phyloP scores from a whole-genome alignment of 179 eudicot species.

The Actinidia arguta region DNA sequence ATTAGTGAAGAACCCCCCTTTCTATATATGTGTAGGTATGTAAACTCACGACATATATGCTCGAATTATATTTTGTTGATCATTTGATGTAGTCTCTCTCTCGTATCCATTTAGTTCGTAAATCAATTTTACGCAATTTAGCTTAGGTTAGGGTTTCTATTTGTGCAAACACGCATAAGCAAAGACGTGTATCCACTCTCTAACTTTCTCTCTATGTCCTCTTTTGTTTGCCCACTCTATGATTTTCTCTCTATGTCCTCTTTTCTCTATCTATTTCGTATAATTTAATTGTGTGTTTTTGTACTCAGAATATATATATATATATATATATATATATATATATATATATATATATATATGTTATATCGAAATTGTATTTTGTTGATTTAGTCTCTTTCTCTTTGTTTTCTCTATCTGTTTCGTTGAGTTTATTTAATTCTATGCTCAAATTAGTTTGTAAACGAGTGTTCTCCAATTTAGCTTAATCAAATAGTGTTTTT shows the following conservation, averaged over 20 bases:
- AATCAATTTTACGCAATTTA: neutral
- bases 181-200: neutral
- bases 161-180: neutral
- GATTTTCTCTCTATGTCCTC: neutral
- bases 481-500: too few relatives aligned
- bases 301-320: too few relatives aligned
- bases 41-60: too few relatives aligned
- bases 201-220: too few relatives aligned
- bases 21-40: neutral
- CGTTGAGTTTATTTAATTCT: neutral
- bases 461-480: neutral
- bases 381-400: neutral
- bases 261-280: neutral
- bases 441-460: neutral
- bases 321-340: neutral
- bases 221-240: too few relatives aligned
- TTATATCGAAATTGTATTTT: neutral
- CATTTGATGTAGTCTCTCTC: slow-evolving; percentile 1
- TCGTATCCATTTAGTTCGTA: neutral
- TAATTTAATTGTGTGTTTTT: too few relatives aligned
- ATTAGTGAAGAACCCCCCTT: too few relatives aligned
- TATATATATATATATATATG: neutral
- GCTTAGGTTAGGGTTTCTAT: neutral
- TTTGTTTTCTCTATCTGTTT: neutral
- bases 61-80: too few relatives aligned